A percentile compares a stretch with the other conserved stretches of the same genome.
These are phyloP conservation scores for Nothophoma quercina DNA, from an alignment of 2,329 filamentous ascomycete genomes.

Conservation along the genomic window DNA sequence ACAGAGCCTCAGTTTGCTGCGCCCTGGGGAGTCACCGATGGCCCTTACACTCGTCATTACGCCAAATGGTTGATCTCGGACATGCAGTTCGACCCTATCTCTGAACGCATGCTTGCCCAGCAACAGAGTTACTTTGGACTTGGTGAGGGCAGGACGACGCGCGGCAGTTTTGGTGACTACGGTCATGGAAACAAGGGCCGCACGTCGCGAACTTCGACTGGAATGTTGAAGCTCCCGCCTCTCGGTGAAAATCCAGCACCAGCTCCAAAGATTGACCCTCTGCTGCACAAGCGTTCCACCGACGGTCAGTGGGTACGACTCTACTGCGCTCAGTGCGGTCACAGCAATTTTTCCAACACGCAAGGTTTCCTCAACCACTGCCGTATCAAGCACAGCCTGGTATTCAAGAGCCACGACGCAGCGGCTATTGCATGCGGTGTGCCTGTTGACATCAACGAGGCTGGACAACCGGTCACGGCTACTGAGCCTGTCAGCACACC, in stretches of 20 bases:
- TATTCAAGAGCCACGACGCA: conserved; percentile 95
- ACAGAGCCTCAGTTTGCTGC: conserved; percentile 78
- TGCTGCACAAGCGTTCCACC: conserved; percentile 80
- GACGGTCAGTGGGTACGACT: conserved; percentile 89
- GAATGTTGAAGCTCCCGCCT: conserved; percentile 54
- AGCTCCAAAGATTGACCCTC: conserved; percentile 76
- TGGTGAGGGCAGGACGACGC: conserved; percentile 77
- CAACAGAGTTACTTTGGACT: conserved; percentile 48
- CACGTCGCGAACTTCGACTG: conserved; percentile 64
- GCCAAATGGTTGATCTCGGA: conserved; percentile 94
- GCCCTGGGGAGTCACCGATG: conserved; percentile 89
- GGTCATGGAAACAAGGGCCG: conserved; percentile 60
- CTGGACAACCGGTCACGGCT: conserved; percentile 42
- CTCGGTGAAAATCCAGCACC: conserved; percentile 53
- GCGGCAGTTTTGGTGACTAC: conserved; percentile 73
- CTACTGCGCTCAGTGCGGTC: conserved; percentile 83
- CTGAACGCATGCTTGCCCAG: conserved; percentile 46
- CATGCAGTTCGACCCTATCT: conserved; percentile 74
- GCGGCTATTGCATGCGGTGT: conserved; percentile 89
- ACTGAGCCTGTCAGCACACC: conserved; percentile 41
- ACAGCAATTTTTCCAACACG: conserved; percentile 92
- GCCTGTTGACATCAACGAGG: conserved; percentile 74
- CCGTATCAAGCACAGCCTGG: conserved; percentile 90
- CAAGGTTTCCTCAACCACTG: conserved; percentile 99
- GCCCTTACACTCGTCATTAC: conserved; percentile 93